phyloP scores from a whole-genome alignment of 805 yeast species.

The Hermanozyma aechmeae region DNA sequence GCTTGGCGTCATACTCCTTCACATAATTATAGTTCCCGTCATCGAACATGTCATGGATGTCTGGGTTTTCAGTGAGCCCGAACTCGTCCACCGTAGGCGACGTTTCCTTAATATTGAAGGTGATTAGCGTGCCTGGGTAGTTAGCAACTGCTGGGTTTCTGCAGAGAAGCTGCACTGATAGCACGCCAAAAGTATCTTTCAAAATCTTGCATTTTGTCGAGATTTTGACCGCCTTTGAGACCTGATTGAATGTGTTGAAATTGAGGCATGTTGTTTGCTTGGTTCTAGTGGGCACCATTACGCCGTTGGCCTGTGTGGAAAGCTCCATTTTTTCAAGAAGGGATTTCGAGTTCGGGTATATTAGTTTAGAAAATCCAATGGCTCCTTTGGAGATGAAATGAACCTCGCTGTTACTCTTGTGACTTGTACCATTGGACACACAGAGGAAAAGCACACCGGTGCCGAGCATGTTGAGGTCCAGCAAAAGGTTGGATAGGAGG shows the following conservation, averaged over 20 bases:
- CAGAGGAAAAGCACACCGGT: constrained; percentile 25
- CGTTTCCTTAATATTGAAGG: constrained; percentile 30
- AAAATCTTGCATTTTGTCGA: constrained; percentile 30
- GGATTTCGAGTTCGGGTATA: constrained; percentile 36
- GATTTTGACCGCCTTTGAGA: constrained; percentile 26
- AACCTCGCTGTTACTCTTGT: constrained; percentile 13
- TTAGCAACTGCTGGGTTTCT: constrained; percentile 16
- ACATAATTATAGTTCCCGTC: constrained; percentile 17
- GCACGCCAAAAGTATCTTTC: constrained; percentile 25
- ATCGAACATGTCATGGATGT: constrained; percentile 16
- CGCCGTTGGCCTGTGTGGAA: not conserved
- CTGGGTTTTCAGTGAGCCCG: constrained; percentile 4
- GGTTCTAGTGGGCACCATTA: constrained; percentile 10
- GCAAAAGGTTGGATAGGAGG: constrained; percentile 24
- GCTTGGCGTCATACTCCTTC: constrained; percentile 9
- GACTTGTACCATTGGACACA: constrained; percentile 13
- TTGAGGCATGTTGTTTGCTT: constrained; percentile 21
- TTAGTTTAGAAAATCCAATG: constrained; percentile 61
- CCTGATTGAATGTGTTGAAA: constrained; percentile 23
- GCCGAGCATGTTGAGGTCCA: constrained; percentile 26
- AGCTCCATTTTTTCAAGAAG: not conserved
- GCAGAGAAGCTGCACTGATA: constrained; percentile 30
- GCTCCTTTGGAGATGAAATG: constrained; percentile 61
- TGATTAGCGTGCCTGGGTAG: constrained; percentile 29
- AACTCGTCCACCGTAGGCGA: constrained; percentile 8